Conservation (phyloP, 2,329 filamentous ascomycete genomes). For the Sporothrix pseudoabietina region DNA sequence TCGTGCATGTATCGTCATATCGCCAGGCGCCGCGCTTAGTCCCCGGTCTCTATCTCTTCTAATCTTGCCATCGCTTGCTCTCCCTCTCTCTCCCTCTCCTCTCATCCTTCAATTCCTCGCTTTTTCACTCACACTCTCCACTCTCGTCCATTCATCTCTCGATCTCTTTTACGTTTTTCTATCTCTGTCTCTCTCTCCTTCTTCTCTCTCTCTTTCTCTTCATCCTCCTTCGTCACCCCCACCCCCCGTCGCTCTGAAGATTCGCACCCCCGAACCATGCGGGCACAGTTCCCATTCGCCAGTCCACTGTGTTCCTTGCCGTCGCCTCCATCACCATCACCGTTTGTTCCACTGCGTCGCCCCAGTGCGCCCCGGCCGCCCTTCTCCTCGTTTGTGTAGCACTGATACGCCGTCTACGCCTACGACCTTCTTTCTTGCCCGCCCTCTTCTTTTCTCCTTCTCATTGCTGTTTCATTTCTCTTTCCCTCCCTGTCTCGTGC, state of each 20-base stretch:
- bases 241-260: not conserved
- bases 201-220: not conserved
- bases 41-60: not conserved
- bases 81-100: constrained; percentile 4
- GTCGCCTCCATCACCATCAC: constrained; percentile 9
- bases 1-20: constrained; percentile 21
- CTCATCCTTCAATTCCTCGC: not conserved
- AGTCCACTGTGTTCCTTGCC: not conserved
- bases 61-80: constrained; percentile 2
- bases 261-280: constrained; percentile 24
- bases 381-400: constrained; percentile 24
- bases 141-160: not conserved
- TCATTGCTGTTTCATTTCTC: constrained; percentile 13
- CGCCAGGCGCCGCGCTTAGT: not conserved
- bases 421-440: not conserved
- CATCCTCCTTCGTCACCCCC: not conserved
- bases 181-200: not conserved
- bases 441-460: not conserved
- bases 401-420: constrained; percentile 15
- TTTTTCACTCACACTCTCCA: not conserved
- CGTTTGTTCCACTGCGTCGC: constrained; percentile 24
- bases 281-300: constrained; percentile 32
- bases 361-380: constrained; percentile 15
- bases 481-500: constrained; percentile 18
- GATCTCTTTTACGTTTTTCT: not conserved